phyloP scores from a whole-genome alignment of 164 flowering plant species.

The Berberis thunbergii region DNA sequence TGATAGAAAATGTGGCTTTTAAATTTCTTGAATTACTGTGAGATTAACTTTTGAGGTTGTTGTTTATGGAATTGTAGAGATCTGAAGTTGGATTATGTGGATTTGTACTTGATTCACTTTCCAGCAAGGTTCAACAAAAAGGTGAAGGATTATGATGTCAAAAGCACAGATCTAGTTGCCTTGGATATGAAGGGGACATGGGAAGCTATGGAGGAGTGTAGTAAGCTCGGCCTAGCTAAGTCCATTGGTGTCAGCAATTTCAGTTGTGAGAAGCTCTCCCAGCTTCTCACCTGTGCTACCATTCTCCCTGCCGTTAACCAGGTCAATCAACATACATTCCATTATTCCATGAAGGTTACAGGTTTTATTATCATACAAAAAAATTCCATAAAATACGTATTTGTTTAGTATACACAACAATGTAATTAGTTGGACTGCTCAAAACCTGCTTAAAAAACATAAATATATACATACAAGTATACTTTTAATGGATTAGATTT shows the following conservation, averaged over 20 bases:
- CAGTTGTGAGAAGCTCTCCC: slow-evolving; percentile 3
- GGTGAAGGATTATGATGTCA: not conserved
- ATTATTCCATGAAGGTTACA: not conserved
- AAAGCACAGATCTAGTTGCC: slow-evolving; percentile 1
- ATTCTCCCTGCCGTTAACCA: slow-evolving; percentile 9
- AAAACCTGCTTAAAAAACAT: too few relatives aligned
- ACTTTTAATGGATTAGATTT: too few relatives aligned
- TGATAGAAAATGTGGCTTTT: too few relatives aligned
- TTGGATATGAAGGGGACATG: slow-evolving; percentile 5
- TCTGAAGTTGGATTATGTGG: slow-evolving; percentile 1
- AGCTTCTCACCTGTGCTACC: not conserved
- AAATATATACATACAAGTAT: too few relatives aligned
- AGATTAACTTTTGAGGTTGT: not conserved
- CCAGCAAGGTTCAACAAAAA: not conserved
- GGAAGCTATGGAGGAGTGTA: slow-evolving; percentile 6
- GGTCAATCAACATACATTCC: not conserved
- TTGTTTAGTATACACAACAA: too few relatives aligned
- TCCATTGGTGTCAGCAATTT: slow-evolving; percentile 10
- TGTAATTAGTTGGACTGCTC: too few relatives aligned
- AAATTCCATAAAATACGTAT: too few relatives aligned
- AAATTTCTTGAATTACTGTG: too few relatives aligned
- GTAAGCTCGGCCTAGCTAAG: slow-evolving; percentile 2
- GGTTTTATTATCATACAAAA: too few relatives aligned
- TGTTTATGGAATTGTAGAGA: not conserved
- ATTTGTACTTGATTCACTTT: not conserved